These are phyloP conservation scores for Colletotrichum gloeosporioides DNA, from an alignment of 2,329 filamentous ascomycete genomes.

Conservation along the genomic window DNA sequence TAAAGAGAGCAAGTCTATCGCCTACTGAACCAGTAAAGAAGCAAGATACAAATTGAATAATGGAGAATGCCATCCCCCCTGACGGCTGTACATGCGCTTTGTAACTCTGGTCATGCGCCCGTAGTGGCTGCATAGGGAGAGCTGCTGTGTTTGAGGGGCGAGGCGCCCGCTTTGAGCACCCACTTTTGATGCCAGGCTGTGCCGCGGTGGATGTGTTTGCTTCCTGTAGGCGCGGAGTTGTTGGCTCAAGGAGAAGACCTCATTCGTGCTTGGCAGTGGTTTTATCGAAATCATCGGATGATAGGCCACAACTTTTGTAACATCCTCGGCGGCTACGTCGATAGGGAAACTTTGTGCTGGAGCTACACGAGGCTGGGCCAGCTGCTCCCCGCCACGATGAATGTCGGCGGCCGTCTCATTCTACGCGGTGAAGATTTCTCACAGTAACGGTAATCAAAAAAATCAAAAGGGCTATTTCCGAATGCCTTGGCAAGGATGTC, in stretches of 20 bases:
- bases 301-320: background rate
- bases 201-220: background rate
- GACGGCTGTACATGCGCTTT: background rate
- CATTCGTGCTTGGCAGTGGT: background rate
- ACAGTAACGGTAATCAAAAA: background rate
- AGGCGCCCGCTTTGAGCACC: background rate
- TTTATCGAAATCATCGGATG: background rate
- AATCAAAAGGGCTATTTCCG: background rate
- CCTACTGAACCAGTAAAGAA: background rate
- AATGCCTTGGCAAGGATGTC: background rate
- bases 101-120: background rate
- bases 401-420: background rate
- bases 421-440: background rate
- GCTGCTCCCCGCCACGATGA: background rate
- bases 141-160: background rate
- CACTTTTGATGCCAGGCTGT: background rate
- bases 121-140: background rate
- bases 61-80: background rate
- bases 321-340: too few species aligned
- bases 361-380: background rate
- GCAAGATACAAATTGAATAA: background rate
- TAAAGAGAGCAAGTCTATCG: background rate
- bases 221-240: background rate
- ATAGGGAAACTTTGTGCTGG: background rate
- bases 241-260: background rate